Conservation (phyloP, 805 yeast genomes). For the Helenozyma baotianmanensis region DNA sequence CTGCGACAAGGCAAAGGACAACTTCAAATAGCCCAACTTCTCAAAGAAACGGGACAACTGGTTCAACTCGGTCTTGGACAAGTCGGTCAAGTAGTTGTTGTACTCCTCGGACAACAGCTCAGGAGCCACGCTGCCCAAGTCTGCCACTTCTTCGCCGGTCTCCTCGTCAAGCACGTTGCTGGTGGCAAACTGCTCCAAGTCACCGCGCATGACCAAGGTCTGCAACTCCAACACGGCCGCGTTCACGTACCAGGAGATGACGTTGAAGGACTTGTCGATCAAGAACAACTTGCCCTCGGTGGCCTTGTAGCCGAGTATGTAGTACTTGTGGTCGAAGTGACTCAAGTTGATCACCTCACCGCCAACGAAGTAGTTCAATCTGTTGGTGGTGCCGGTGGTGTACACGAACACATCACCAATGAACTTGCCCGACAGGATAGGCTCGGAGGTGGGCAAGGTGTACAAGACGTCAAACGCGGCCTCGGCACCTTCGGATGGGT, state of each 20-base stretch:
- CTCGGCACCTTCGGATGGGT: slow-evolving; percentile 85
- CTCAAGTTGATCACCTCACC: slow-evolving; percentile 88
- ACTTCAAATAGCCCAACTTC: slow-evolving; percentile 81
- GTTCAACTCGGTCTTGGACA: slow-evolving; percentile 61
- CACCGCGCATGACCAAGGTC: slow-evolving; percentile 93
- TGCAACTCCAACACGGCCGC: slow-evolving; percentile 90
- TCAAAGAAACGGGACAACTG: slow-evolving; percentile 91
- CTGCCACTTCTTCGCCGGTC: slow-evolving; percentile 35
- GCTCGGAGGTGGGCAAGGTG: slow-evolving; percentile 66
- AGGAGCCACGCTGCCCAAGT: slow-evolving; percentile 41
- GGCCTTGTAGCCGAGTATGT: slow-evolving; percentile 82
- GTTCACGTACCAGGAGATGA: slow-evolving; percentile 76
- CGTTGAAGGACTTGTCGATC: slow-evolving; percentile 84
- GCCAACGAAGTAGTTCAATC: slow-evolving; percentile 93
- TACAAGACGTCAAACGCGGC: slow-evolving; percentile 78
- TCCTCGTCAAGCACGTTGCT: slow-evolving; percentile 29
- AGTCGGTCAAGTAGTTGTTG: slow-evolving; percentile 46
- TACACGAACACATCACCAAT: slow-evolving; percentile 95
- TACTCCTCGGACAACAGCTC: slow-evolving; percentile 53
- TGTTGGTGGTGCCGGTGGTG: slow-evolving; percentile 73
- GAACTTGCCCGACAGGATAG: slow-evolving; percentile 86
- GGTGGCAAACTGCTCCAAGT: slow-evolving; percentile 60
- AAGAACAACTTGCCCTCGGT: slow-evolving; percentile 81
- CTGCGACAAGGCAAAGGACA: slow-evolving; percentile 77
- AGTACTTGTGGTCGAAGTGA: slow-evolving; percentile 86